Conservation (phyloP, 768 basidiomycete genomes). For the Suillus lakei region DNA sequence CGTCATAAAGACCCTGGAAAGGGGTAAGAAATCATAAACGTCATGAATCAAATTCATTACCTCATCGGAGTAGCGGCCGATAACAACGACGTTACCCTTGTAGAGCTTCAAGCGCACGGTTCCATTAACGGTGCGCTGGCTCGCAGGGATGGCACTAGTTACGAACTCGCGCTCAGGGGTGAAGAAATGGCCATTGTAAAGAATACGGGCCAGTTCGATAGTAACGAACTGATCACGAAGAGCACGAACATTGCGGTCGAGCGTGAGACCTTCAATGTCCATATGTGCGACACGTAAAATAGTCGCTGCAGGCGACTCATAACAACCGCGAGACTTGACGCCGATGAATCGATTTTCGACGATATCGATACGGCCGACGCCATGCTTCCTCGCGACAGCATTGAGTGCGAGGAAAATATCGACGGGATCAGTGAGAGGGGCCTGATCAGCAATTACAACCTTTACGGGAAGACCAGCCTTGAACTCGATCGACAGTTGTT, state of each 20-base stretch:
- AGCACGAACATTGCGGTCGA: constrained; percentile 95
- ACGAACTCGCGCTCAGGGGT: constrained; percentile 99
- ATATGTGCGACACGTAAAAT: constrained; percentile 95
- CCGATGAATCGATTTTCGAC: constrained; percentile 99
- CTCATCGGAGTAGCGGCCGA: constrained; percentile 90
- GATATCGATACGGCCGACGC: constrained; percentile 96
- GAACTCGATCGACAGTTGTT: constrained; percentile 87
- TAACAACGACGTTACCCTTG: constrained; percentile 95
- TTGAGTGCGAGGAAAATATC: constrained; percentile 94
- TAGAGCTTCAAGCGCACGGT: constrained; percentile 88
- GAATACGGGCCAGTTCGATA: constrained; percentile 83
- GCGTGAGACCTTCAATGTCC: constrained; percentile 96
- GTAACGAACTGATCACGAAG: constrained; percentile 96
- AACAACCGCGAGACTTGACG: constrained; percentile 99
- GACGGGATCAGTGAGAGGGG: constrained; percentile 86
- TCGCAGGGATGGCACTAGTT: constrained; percentile 86
- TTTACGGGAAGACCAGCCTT: constrained; percentile 85
- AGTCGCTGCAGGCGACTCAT: constrained; percentile 96
- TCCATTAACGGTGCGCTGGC: constrained; percentile 97
- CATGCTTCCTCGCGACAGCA: constrained; percentile 91
- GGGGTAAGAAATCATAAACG: constrained; percentile 6
- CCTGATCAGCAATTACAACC: constrained; percentile 68
- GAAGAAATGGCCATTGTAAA: constrained; percentile 99
- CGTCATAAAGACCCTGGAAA: constrained; percentile 88
- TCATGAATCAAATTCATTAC: constrained; percentile 41